These are phyloP conservation scores for Sporothrix dimorphospora DNA, from an alignment of 2,329 filamentous ascomycete genomes.

Conservation along the genomic window DNA sequence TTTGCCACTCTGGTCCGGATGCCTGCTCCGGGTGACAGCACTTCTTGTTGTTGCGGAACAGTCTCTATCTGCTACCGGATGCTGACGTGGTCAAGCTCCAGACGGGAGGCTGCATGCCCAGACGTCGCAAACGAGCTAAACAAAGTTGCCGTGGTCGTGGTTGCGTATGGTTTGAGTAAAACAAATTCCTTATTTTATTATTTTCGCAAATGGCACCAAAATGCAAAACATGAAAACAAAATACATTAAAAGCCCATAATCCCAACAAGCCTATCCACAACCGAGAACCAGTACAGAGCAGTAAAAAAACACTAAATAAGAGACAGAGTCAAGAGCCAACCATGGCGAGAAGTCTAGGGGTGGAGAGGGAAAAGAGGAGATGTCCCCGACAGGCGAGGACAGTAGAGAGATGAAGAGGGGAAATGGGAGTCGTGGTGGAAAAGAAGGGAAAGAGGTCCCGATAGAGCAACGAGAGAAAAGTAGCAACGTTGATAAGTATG, in stretches of 20 bases:
- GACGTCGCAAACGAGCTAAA: neutral
- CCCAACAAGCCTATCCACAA: neutral
- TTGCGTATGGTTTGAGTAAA: neutral
- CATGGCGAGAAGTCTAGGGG: neutral
- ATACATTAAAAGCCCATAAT: neutral
- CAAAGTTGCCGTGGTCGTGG: neutral
- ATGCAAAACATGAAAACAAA: neutral
- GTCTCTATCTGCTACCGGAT: constrained; percentile 5
- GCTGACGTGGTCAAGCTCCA: constrained; percentile 10
- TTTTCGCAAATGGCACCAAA: neutral
- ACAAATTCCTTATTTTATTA: neutral
- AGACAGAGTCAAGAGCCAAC: neutral
- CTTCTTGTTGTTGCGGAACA: neutral
- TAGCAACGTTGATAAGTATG: too few relatives aligned
- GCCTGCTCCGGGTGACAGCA: neutral
- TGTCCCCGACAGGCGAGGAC: neutral
- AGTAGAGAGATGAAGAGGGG: neutral
- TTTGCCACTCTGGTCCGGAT: neutral
- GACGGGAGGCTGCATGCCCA: neutral
- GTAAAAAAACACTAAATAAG: neutral
- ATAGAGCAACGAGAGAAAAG: too few relatives aligned
- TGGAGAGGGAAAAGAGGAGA: neutral
- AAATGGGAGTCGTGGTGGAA: too few relatives aligned
- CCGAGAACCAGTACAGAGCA: neutral
- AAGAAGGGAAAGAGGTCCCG: too few relatives aligned